Evolutionary conservation across 1,139 yeast genomes (phyloP).

Genomic region (Lodderomyces orthopsilosis): DNA sequence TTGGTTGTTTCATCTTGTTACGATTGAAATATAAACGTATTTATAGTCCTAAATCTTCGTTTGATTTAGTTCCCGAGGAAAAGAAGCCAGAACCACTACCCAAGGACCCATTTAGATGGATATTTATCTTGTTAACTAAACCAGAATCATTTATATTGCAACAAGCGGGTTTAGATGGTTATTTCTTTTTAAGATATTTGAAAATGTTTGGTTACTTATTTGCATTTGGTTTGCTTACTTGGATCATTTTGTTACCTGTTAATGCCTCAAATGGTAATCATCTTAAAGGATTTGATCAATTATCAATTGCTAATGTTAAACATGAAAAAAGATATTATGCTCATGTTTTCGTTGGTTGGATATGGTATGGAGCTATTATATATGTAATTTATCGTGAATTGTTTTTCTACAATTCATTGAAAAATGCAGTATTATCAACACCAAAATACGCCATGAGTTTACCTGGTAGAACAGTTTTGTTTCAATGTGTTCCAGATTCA

Average conservation of each 20-base stretch:
- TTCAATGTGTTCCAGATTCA: slow-evolving; percentile 76
- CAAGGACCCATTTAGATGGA: slow-evolving; percentile 62
- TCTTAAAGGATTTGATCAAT: slow-evolving; percentile 67
- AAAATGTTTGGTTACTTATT: slow-evolving; percentile 44
- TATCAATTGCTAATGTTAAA: slow-evolving; percentile 71
- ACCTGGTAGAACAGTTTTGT: slow-evolving; percentile 74
- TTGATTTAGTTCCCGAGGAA: slow-evolving; percentile 56
- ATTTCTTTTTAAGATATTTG: slow-evolving; percentile 61
- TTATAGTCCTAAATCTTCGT: slow-evolving; percentile 65
- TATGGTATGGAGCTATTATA: slow-evolving; percentile 66
- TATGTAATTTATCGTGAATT: slow-evolving; percentile 80
- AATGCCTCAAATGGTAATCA: slow-evolving; percentile 60
- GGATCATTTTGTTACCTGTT: slow-evolving; percentile 61
- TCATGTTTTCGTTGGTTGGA: slow-evolving; percentile 79
- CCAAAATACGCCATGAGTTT: slow-evolving; percentile 73
- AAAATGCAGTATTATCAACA: slow-evolving; percentile 78
- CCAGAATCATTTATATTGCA: slow-evolving; percentile 65
- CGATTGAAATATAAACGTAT: slow-evolving; percentile 59
- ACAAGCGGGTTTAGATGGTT: slow-evolving; percentile 76
- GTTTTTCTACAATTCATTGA: slow-evolving; percentile 71
- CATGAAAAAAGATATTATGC: slow-evolving; percentile 70
- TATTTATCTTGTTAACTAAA: slow-evolving; percentile 51
- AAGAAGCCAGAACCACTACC: slow-evolving; percentile 64
- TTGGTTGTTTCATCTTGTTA: slow-evolving; percentile 51
- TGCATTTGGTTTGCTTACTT: slow-evolving; percentile 39